Evolutionary conservation across 108 stramenopile species (phyloP), one percentile per base, ranked within the genome.

Genomic region (Pseudonitzschia multistriata): DNA sequence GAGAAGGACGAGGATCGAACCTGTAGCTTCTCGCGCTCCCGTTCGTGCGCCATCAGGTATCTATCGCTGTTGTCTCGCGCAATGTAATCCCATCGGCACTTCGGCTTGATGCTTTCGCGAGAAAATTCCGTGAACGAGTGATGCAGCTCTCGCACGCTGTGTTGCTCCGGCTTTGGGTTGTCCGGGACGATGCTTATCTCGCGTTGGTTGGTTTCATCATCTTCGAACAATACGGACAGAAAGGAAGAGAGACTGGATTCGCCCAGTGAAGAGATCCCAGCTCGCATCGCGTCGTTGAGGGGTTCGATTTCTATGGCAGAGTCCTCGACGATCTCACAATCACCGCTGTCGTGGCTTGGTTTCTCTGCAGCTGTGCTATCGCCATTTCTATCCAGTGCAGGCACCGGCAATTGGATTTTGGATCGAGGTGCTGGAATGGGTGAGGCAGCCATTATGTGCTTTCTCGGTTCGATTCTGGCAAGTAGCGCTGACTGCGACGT

Each of bases 61-160:
- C 19, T 10, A 45, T 64, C 63, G 40, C 40, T 64, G 40, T 39
- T 28, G 37, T 64, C 42, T 64, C 63, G 37, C 15, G 34, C 22
- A 4, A 64, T n/a, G n/a, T 64, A 45, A 30, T 64, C 42, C 63
- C 63, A 64, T 45, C 42, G 39, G 21, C 40, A 21, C 21, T 64
- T 64, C 28, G 63, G 37, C 29, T 40, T 64, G 21, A 24, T 24
- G 3, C 47, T 28, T 59, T 59, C 31, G 25, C 14, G 25, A 21
- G 57, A 31, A 19, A 7, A 30, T 33, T 21, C 19, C n/a, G 2
- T 35, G 31, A 59, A 59, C 11, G 57, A 13, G 3, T 17, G 17
- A 33, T 29, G 57, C 3, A 59, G 31, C 11, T 59, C 36, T 14
- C 57, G 57, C 6, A 59, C 34, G 34, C 57, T 59, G 5, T n/a